These are phyloP conservation scores for Cantharellus cinnabarinus DNA, from an alignment of 768 basidiomycete species.

Conservation along the genomic window DNA sequence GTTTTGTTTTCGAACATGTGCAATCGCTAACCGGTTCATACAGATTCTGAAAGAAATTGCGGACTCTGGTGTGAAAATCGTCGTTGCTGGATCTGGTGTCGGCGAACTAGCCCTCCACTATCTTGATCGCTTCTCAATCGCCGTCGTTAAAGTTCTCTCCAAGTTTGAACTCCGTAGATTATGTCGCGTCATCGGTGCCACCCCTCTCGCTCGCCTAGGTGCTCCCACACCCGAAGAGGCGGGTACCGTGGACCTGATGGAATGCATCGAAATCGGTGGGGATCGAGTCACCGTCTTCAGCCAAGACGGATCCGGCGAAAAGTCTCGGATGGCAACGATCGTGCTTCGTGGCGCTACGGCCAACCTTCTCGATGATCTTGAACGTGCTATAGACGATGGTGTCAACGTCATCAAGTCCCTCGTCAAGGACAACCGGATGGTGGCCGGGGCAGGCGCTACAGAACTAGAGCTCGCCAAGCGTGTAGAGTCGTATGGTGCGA, in stretches of 20 bases:
- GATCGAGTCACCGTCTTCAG: slow-evolving; percentile 94
- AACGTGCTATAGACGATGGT: slow-evolving; percentile 90
- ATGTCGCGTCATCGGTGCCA: slow-evolving; percentile 89
- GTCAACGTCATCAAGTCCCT: slow-evolving; percentile 89
- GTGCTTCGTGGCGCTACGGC: slow-evolving; percentile 88
- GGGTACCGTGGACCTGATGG: slow-evolving; percentile 82
- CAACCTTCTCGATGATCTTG: slow-evolving; percentile 87
- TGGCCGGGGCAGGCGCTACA: slow-evolving; percentile 85
- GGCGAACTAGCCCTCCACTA: slow-evolving; percentile 96
- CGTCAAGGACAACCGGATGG: slow-evolving; percentile 65
- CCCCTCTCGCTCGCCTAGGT: slow-evolving; percentile 86
- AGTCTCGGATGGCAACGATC: slow-evolving; percentile 79
- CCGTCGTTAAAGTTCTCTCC: slow-evolving; percentile 89
- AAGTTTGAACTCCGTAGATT: slow-evolving; percentile 93
- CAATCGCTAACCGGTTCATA: neutral
- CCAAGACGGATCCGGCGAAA: slow-evolving; percentile 49
- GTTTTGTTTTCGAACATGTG: neutral
- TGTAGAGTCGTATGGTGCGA: slow-evolving; percentile 71
- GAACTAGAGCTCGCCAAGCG: slow-evolving; percentile 81
- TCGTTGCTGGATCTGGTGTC: slow-evolving; percentile 81
- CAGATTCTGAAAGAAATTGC: slow-evolving; percentile 96
- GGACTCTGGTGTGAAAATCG: slow-evolving; percentile 80
- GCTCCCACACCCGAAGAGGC: slow-evolving; percentile 94
- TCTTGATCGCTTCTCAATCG: slow-evolving; percentile 81
- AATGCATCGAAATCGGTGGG: slow-evolving; percentile 89